Base-by-base conservation (phyloP, 2,329 filamentous ascomycete species). In the Aspergillus clavatus region DNA sequence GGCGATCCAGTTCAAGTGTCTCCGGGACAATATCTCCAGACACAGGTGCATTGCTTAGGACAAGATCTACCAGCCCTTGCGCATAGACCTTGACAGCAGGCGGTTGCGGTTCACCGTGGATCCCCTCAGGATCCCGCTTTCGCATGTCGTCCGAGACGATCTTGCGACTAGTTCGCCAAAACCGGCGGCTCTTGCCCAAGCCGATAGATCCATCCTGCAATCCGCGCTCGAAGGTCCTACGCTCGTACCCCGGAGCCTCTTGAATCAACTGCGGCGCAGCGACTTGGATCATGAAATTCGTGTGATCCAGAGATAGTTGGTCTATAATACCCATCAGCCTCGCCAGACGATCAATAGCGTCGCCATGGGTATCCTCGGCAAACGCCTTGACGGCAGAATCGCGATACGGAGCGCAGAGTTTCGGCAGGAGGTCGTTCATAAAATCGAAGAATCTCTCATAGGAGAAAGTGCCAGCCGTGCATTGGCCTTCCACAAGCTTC, bases 381-480 rank as follows among this genome's bases (percentile, higher is more conserved):
- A 84, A 72, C 3, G 67, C 70, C 56, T 78, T 77, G 39, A 84
- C 79, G 46, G 78, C 72, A 7, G 73, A 70, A 56, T 84, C 81
- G 19, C 81, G 75, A 54, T 81, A 81, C 2, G 81, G 81, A 4
- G 81, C 81, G 57, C 81, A 84, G 7, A 84, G 75, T 56, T 82
- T 81, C 0, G 80, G 80, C 18, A 84, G 66, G 23, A 84, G 77
- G 38, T 71, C 74, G 26, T 77, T 75, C 72, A 84, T 83, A 54
- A 83, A 84, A 11, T 70, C 66, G 60, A 84, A 84, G 63, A 84
- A 83, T 35, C 76, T 76, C 40, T 77, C 74, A 50, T 84, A 84
- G 0, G 80, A 83, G 58, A 84, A 84, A 11, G 78, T 68, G 5
- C 79, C 79, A 40, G 78, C 76, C 24, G 71, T 73, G 59, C 78